These are phyloP conservation scores for Penicillium sp. DNA, from an alignment of 2,329 filamentous ascomycete species.

Conservation along the genomic window DNA sequence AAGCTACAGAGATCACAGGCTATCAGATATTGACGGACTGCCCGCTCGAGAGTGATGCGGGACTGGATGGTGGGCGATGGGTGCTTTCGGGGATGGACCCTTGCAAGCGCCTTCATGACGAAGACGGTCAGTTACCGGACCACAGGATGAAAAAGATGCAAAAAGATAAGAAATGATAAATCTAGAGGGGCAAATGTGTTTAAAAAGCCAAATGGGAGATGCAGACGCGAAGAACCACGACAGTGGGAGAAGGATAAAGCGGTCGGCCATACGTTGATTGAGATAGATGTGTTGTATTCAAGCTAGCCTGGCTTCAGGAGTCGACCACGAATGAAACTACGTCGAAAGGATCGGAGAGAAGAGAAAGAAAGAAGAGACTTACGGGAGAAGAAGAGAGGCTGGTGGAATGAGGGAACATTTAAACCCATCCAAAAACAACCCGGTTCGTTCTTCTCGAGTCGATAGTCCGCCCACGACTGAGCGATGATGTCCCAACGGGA, in stretches of 20 bases:
- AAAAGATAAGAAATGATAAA: neutral
- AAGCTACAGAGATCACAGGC: neutral
- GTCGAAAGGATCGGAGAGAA: neutral
- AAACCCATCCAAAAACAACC: neutral
- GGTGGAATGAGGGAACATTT: neutral
- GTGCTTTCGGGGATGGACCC: neutral
- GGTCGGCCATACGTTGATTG: conserved; percentile 7
- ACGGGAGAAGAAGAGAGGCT: neutral
- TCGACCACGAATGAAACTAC: neutral
- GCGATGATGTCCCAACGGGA: neutral
- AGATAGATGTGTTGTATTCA: neutral
- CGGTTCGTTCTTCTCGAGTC: neutral
- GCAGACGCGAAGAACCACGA: neutral
- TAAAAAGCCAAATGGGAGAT: neutral
- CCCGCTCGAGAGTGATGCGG: neutral
- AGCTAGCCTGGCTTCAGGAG: neutral
- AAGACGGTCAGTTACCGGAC: conserved; percentile 2
- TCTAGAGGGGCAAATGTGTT: neutral
- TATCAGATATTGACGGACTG: neutral
- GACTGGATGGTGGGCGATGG: neutral
- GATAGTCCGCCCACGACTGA: neutral
- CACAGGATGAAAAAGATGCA: neutral
- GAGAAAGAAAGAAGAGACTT: neutral
- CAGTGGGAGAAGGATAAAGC: neutral
- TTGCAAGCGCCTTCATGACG: neutral